Conservation (phyloP, 1,284 basidiomycete species). For the Taiwanofungus camphoratus region DNA sequence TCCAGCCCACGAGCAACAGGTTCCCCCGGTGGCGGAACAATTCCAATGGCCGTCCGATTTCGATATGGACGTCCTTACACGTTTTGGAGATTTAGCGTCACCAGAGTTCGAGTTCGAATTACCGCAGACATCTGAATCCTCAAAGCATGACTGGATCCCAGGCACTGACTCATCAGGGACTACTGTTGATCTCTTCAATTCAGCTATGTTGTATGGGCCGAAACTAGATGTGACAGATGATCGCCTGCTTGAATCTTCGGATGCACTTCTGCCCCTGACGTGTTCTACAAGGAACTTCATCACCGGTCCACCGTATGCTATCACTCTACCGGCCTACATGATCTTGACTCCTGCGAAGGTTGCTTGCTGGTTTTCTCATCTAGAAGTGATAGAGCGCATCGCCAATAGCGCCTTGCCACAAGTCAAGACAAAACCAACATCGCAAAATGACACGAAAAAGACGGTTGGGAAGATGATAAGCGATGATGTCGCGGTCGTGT, state of each 20-base stretch:
- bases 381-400: slow-evolving; percentile 45
- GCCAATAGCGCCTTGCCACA: slow-evolving; percentile 23
- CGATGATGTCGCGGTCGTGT: slow-evolving; percentile 41
- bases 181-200: too few relatives aligned
- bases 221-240: too few relatives aligned
- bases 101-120: too few relatives aligned
- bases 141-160: too few relatives aligned
- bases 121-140: too few relatives aligned
- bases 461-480: too few relatives aligned
- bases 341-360: slow-evolving; percentile 52
- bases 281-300: slow-evolving; percentile 45
- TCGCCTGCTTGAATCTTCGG: not conserved
- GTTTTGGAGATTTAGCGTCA: too few relatives aligned
- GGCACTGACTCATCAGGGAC: too few relatives aligned
- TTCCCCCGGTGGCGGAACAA: slow-evolving; percentile 4
- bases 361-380: slow-evolving; percentile 75
- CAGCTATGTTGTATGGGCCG: too few relatives aligned
- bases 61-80: slow-evolving; percentile 30
- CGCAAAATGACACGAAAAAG: too few relatives aligned
- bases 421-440: not conserved
- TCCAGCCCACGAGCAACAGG: not conserved
- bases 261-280: slow-evolving; percentile 30
- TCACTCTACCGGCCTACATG: slow-evolving; percentile 38
- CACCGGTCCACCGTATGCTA: slow-evolving; percentile 32
- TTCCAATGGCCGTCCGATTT: slow-evolving; percentile 36